Evolutionary conservation across 1,284 basidiomycete species (phyloP).

Genomic region (Baeospora myosura): DNA sequence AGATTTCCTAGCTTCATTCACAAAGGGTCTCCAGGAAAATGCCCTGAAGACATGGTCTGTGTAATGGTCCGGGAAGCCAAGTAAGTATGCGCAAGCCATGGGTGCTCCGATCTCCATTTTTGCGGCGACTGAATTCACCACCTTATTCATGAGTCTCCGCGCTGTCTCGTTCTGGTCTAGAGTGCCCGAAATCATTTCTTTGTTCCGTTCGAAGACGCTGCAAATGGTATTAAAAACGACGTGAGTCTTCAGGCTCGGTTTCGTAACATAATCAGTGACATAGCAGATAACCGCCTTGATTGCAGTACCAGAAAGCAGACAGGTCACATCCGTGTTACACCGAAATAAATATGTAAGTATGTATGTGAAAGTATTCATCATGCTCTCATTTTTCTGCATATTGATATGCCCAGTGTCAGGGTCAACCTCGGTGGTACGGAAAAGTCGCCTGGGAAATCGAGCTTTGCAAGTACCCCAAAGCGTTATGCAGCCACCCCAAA

Average conservation of each 20-base stretch:
- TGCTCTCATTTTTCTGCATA: constrained; percentile 15
- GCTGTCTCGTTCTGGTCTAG: constrained; percentile 6
- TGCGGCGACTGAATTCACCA: constrained; percentile 11
- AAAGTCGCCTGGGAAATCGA: not conserved
- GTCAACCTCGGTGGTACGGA: not conserved
- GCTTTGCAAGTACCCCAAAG: constrained; percentile 18
- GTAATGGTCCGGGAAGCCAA: constrained; percentile 25
- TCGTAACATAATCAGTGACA: constrained; percentile 34
- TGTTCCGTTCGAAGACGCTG: constrained; percentile 14
- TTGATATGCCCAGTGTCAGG: constrained; percentile 10
- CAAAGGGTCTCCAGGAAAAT: constrained; percentile 23
- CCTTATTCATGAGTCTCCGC: constrained; percentile 13
- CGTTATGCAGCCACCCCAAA: constrained; percentile 19
- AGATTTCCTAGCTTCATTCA: constrained; percentile 16
- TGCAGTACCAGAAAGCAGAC: constrained; percentile 19
- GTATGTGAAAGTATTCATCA: constrained; percentile 17
- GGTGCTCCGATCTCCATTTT: constrained; percentile 17
- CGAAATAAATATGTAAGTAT: constrained; percentile 13
- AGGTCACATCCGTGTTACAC: constrained; percentile 17
- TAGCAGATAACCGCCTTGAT: constrained; percentile 29
- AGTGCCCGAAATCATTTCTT: constrained; percentile 6
- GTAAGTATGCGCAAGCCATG: constrained; percentile 21
- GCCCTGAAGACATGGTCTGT: constrained; percentile 20
- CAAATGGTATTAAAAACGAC: constrained; percentile 15
- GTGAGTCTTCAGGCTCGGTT: constrained; percentile 20